Evolutionary conservation across 805 yeast genomes (phyloP).

Genomic region (Monosporozyma aerobia): DNA sequence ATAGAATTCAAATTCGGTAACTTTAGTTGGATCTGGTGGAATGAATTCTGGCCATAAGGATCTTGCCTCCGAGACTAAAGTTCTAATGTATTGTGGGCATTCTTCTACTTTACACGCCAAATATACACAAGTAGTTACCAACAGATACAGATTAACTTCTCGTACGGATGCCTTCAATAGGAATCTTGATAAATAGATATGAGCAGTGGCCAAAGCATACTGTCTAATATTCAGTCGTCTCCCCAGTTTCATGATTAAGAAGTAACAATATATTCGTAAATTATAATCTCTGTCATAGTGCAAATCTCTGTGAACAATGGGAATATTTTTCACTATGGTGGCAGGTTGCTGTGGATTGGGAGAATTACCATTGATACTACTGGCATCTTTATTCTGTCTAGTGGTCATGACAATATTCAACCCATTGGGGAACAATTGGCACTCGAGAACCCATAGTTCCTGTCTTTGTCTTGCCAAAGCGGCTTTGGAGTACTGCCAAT

Average conservation of each 20-base stretch:
- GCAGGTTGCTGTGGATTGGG: neutral
- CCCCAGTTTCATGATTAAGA: constrained; percentile 66
- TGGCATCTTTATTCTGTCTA: constrained; percentile 10
- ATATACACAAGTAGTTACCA: constrained; percentile 79
- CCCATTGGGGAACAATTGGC: constrained; percentile 29
- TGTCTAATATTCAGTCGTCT: constrained; percentile 71
- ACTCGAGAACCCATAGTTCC: constrained; percentile 33
- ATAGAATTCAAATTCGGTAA: constrained; percentile 94
- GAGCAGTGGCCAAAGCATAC: constrained; percentile 80
- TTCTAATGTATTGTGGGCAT: constrained; percentile 85
- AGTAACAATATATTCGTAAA: constrained; percentile 72
- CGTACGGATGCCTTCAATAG: constrained; percentile 60
- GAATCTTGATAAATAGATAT: constrained; percentile 73
- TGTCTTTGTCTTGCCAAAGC: constrained; percentile 40
- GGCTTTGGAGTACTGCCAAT: constrained; percentile 74
- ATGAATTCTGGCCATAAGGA: constrained; percentile 91
- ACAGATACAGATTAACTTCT: constrained; percentile 73
- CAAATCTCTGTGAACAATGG: constrained; percentile 33
- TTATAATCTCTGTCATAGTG: constrained; percentile 43
- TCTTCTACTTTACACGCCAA: constrained; percentile 92
- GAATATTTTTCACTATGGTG: constrained; percentile 33
- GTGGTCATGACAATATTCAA: constrained; percentile 28
- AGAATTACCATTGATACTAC: neutral
- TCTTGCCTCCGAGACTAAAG: constrained; percentile 75
- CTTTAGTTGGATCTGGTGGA: constrained; percentile 80